These are phyloP conservation scores for Glycine latifolia DNA, from an alignment of 306 rosid genomes.

Conservation along the genomic window DNA sequence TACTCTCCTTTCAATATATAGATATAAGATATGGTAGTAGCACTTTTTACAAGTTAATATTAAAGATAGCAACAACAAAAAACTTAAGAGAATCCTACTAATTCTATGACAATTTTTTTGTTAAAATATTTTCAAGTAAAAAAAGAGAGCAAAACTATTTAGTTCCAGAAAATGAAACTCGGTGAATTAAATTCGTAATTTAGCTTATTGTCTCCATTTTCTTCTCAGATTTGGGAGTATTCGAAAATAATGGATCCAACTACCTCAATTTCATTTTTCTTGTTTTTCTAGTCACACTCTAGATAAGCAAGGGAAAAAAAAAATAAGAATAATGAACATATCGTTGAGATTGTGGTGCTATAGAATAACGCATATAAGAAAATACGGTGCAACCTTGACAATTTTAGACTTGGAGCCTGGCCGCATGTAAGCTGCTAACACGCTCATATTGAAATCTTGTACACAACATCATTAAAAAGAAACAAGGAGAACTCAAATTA, in stretches of 20 bases:
- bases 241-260: constrained; percentile 15
- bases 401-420: constrained; percentile 82
- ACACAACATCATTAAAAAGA: constrained; percentile 39
- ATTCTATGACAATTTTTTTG: not conserved
- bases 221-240: constrained; percentile 5
- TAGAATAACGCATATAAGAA: constrained; percentile 39
- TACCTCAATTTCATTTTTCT: not conserved
- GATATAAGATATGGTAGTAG: not conserved
- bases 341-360: constrained; percentile 14
- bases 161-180: constrained; percentile 29
- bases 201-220: constrained; percentile 18
- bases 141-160: constrained; percentile 18
- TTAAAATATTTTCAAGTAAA: not conserved
- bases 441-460: constrained; percentile 89
- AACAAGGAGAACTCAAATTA: constrained; percentile 38
- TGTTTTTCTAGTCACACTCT: constrained; percentile 11
- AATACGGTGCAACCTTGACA: constrained; percentile 63
- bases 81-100: not conserved
- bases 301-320: constrained; percentile 3
- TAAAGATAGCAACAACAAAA: not conserved
- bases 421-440: constrained; percentile 80
- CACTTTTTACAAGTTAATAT: not conserved
- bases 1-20: no score
- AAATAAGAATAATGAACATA: not conserved
- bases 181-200: not conserved